Percentiles rank a stretch among this genome's conserved stretches.
These are phyloP conservation scores for Metschnikowia anglica DNA, from an alignment of 805 yeast species.

Conservation along the genomic window DNA sequence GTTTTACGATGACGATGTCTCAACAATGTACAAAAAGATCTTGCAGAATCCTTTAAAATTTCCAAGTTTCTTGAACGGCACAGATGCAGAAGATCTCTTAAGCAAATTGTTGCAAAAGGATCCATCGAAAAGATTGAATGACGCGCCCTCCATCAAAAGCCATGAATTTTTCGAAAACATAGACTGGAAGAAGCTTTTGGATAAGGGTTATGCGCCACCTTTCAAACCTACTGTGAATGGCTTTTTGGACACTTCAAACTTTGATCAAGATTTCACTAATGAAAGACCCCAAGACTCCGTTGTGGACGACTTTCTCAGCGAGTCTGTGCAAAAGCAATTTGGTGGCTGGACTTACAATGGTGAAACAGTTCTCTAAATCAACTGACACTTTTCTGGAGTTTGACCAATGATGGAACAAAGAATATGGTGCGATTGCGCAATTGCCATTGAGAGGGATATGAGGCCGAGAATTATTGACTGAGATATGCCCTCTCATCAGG, in stretches of 20 bases:
- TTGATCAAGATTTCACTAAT: constrained; percentile 86
- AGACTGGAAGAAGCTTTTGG: constrained; percentile 81
- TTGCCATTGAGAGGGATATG: no score
- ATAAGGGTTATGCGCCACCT: constrained; percentile 92
- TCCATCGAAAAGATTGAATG: constrained; percentile 75
- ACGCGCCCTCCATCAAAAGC: constrained; percentile 77
- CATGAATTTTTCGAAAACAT: constrained; percentile 87
- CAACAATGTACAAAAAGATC: constrained; percentile 91
- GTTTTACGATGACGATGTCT: constrained; percentile 90
- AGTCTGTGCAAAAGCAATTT: constrained; percentile 94
- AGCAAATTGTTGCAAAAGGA: constrained; percentile 78
- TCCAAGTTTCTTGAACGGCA: constrained; percentile 78
- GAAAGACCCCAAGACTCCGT: constrained; percentile 95
- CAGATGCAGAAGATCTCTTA: constrained; percentile 80
- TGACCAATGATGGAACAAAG: no score
- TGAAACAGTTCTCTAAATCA: constrained; percentile 31
- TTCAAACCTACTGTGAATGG: constrained; percentile 88
- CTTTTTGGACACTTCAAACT: constrained; percentile 87
- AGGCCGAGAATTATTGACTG: no score
- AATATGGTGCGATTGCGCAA: no score
- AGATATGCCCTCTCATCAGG: no score
- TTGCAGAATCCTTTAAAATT: constrained; percentile 84
- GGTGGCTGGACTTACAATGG: constrained; percentile 99
- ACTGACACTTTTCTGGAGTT: background rate
- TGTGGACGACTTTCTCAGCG: constrained; percentile 87